phyloP scores from a whole-genome alignment of 371 early-diverging fungal genomes.

The Edhazardia aedis region DNA sequence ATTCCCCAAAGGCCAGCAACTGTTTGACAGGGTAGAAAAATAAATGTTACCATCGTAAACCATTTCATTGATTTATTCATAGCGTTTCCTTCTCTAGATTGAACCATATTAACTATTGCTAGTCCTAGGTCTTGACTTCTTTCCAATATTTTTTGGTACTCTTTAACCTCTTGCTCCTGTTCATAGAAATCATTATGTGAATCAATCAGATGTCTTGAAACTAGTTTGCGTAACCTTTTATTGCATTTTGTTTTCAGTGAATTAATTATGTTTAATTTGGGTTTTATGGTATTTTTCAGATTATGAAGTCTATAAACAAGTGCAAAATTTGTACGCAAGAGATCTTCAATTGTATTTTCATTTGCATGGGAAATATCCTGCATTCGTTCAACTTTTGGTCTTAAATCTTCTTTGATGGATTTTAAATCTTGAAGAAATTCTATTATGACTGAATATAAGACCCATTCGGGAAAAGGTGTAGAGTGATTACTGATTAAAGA shows the following conservation, averaged over 20 bases:
- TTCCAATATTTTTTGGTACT: slow-evolving; percentile 27
- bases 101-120: slow-evolving; percentile 36
- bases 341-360: slow-evolving; percentile 11
- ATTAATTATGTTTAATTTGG: slow-evolving; percentile 31
- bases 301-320: slow-evolving; percentile 21
- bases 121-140: slow-evolving; percentile 38
- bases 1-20: slow-evolving; percentile 44
- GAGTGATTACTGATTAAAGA: slow-evolving; percentile 28
- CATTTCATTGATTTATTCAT: slow-evolving; percentile 39
- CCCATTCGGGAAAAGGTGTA: slow-evolving; percentile 35
- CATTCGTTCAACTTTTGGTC: slow-evolving; percentile 12
- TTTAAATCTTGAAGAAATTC: slow-evolving; percentile 44
- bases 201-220: slow-evolving; percentile 12
- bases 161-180: slow-evolving; percentile 15
- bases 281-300: slow-evolving; percentile 16
- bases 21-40: slow-evolving; percentile 38
- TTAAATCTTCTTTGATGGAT: slow-evolving; percentile 15
- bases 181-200: slow-evolving; percentile 22
- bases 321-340: slow-evolving; percentile 26
- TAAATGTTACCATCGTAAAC: slow-evolving; percentile 30
- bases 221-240: slow-evolving; percentile 11
- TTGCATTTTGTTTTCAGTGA: slow-evolving; percentile 14
- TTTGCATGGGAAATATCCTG: neutral
- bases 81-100: slow-evolving; percentile 33
- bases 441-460: slow-evolving; percentile 37